Conservation (phyloP, 352 stramenopile species). For the Globisporangium nagaii region DNA sequence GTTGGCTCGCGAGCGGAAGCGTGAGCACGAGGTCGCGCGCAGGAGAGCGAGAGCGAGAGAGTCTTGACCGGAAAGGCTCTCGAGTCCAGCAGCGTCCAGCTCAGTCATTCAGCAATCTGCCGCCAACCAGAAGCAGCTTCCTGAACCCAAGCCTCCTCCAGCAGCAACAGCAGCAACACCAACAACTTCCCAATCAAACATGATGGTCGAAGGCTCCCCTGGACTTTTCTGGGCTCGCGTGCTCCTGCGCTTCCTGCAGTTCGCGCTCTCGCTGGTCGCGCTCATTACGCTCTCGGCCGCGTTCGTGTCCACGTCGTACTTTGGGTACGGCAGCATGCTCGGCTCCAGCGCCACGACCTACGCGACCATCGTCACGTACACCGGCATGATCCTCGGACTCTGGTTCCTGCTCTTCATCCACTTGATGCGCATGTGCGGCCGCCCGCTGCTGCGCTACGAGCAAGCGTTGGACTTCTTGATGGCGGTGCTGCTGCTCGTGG, state of each 20-base stretch:
- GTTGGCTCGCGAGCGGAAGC: too few species aligned
- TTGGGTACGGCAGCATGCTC: conserved; percentile 68
- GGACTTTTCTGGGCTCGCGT: conserved; percentile 20
- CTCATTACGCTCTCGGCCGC: conserved; percentile 49
- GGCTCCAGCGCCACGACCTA: conserved; percentile 52
- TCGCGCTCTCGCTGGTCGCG: conserved; percentile 46
- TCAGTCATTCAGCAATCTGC: too few species aligned
- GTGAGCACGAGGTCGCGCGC: too few species aligned
- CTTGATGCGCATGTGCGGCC: conserved; percentile 28
- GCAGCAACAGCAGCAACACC: too few species aligned
- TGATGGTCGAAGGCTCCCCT: neutral
- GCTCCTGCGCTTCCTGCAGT: conserved; percentile 63
- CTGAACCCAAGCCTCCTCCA: too few species aligned
- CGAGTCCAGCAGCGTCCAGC: too few species aligned
- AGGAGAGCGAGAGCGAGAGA: too few species aligned
- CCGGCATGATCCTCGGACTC: conserved; percentile 53
- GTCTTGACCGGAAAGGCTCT: too few species aligned
- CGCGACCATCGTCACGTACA: conserved; percentile 57
- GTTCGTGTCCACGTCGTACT: conserved; percentile 60
- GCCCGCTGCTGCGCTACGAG: conserved; percentile 36
- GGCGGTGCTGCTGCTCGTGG: conserved; percentile 48
- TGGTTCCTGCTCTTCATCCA: conserved; percentile 48
- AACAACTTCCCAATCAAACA: too few species aligned
- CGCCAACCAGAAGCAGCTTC: too few species aligned
- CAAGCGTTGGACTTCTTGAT: conserved; percentile 49